Evolutionary conservation across 345 rosid species (phyloP).

Genomic region (Excoecaria agallocha): DNA sequence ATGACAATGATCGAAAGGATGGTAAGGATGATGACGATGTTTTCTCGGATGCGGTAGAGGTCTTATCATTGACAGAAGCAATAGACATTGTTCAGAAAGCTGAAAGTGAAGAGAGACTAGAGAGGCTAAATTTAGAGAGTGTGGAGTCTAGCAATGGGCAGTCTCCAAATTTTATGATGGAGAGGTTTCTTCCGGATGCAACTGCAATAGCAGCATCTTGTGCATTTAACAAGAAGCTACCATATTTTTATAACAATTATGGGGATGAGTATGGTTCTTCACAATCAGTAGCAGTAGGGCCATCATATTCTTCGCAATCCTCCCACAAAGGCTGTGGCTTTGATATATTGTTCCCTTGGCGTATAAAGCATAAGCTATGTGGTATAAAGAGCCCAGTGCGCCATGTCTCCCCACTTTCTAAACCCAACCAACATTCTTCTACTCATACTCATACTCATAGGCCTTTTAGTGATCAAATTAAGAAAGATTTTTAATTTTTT

Average conservation of each 20-base stretch:
- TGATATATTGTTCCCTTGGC: conserved; percentile 62
- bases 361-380: conserved; percentile 61
- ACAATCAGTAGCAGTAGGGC: too few species aligned
- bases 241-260: conserved; percentile 24
- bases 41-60: conserved; percentile 51
- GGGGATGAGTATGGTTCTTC: conserved; percentile 20
- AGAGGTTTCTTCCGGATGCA: conserved; percentile 75
- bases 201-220: conserved; percentile 69
- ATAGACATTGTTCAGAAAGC: conserved; percentile 67
- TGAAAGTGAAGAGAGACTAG: conserved; percentile 28
- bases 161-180: conserved; percentile 68
- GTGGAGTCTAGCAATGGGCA: conserved; percentile 27
- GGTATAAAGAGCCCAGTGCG: conserved; percentile 51
- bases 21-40: conserved; percentile 23
- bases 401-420: conserved; percentile 31
- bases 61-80: conserved; percentile 72
- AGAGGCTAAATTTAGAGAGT: conserved; percentile 38
- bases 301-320: conserved; percentile 14
- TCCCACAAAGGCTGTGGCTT: conserved; percentile 65
- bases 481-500: conserved; percentile 3
- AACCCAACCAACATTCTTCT: conserved; percentile 26
- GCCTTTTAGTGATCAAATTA: background rate
- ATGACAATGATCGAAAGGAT: conserved; percentile 11
- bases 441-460: background rate
- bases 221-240: conserved; percentile 34